Conservation (phyloP, 23 red algal species). For the Gracilaria domingensis region DNA sequence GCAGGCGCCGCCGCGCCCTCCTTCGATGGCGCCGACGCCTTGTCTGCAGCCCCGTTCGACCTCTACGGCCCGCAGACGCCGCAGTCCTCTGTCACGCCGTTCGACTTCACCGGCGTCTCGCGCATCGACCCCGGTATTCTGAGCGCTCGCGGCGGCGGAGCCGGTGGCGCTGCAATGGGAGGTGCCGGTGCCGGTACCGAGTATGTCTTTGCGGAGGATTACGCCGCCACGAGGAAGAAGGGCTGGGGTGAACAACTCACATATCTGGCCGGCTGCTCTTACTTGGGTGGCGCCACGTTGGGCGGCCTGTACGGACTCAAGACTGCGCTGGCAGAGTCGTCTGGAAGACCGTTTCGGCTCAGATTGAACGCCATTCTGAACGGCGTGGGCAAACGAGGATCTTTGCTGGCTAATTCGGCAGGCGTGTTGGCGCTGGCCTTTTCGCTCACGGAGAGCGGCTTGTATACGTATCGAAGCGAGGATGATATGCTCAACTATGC, state of each 20-base stretch:
- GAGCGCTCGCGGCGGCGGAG: slow-evolving; percentile 1
- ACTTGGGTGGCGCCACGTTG: slow-evolving; percentile 68
- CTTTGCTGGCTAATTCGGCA: slow-evolving; percentile 66
- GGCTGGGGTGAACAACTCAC: slow-evolving; percentile 92
- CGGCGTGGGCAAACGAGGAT: slow-evolving; percentile 67
- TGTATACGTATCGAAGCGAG: slow-evolving; percentile 71
- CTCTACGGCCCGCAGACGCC: not conserved
- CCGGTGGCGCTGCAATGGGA: not conserved
- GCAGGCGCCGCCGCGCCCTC: not conserved
- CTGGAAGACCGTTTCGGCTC: slow-evolving; percentile 66
- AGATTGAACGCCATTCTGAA: slow-evolving; percentile 89
- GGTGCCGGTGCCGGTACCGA: slow-evolving; percentile 26
- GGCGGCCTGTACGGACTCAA: slow-evolving; percentile 62
- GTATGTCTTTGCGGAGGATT: slow-evolving; percentile 86
- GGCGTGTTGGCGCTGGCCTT: slow-evolving; percentile 92
- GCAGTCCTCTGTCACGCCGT: not conserved
- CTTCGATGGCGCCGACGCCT: not conserved
- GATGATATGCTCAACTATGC: slow-evolving; percentile 83
- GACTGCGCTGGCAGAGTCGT: slow-evolving; percentile 36
- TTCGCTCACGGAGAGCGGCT: slow-evolving; percentile 67
- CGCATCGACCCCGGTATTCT: slow-evolving; percentile 51
- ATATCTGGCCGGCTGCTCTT: slow-evolving; percentile 80
- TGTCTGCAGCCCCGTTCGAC: not conserved
- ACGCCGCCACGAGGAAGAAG: slow-evolving; percentile 85
- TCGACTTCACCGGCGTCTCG: slow-evolving; percentile 34